Base-by-base conservation (phyloP, 768 basidiomycete genomes). In the Crassisporium funariophilum region DNA sequence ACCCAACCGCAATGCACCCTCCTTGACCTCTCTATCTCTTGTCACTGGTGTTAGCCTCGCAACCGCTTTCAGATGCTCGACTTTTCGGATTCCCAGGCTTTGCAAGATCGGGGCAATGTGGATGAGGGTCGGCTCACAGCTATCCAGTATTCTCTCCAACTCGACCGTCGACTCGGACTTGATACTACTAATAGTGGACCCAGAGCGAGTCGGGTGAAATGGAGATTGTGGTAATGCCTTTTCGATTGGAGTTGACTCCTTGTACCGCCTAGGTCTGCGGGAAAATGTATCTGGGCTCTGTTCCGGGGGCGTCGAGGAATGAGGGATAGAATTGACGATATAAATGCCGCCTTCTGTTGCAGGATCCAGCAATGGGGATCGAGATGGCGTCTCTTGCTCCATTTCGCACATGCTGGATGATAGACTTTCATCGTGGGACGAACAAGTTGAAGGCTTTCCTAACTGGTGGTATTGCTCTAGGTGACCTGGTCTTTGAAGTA, bases 21-120 rank as follows among this genome's bases (percentile, higher is more conserved):
- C 83, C 63, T 76, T 84, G 37, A 89, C 73, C 61, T 88, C 84
- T 47, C 79, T 67, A 61, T 89, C 80, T 52, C 87, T 66, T 16
- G 82, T 88, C 49, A 79, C 82, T 44, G 84, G 83, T 27, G 76
- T 78, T 50, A 89, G 62, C 44, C 77, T 71, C 7, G 74, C 76
- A 13, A 88, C 66, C 2, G 87, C 87, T 9, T 76, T 70, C 27
- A 89, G 63, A 62, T 88, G 86, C 29, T 81, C 83, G 40, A 78
- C 68, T 7, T 66, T 73, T 41, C 70, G 64, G 23, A 88, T 84
- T 0, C 87, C 86, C 8, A 89, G 68, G 20, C 67, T 73, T 22
- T 68, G 69, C 22, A 89, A 66, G 13, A 79, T 66, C 0, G 83
- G 83, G 1, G 72, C 67, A 31, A 87, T 76, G 65, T 88, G 87